Percentiles rank a stretch among this genome's conserved stretches.
Conservation (phyloP, 768 basidiomycete genomes). For the Mycena capillaripes region DNA sequence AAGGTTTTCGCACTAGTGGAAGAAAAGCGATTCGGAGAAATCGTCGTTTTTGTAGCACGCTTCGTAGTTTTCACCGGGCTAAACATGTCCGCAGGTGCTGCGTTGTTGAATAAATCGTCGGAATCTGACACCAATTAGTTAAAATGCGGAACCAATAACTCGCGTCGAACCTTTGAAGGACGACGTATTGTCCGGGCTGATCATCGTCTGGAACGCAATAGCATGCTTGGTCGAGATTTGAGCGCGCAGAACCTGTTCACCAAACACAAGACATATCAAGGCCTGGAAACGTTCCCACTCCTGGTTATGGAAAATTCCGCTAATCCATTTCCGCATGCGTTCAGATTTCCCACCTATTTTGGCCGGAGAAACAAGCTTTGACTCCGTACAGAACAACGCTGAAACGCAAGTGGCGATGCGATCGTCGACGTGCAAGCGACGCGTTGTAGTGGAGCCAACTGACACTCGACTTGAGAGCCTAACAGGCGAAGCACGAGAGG, state of each 20-base stretch:
- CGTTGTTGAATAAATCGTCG: neutral
- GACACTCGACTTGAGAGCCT: neutral
- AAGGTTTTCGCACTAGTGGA: neutral
- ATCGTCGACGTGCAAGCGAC: neutral
- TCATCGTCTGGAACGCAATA: neutral
- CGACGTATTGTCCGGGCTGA: neutral
- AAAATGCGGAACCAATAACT: neutral
- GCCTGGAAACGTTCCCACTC: constrained; percentile 22
- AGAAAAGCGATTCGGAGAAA: neutral
- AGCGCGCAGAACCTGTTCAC: neutral
- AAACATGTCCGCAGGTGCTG: neutral
- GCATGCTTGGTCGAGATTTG: neutral
- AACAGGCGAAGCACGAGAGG: neutral
- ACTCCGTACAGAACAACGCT: neutral
- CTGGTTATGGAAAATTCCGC: constrained; percentile 10
- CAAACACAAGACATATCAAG: neutral
- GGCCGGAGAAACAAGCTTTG: neutral
- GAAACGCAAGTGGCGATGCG: neutral
- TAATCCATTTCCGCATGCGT: neutral
- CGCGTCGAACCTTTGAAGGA: neutral
- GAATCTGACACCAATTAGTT: neutral
- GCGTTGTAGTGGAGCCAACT: neutral
- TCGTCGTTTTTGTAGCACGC: neutral
- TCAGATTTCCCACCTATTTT: neutral
- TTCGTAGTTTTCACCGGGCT: neutral